phyloP scores from a whole-genome alignment of 2,329 filamentous ascomycete species.

The Fusarium sambucinum region DNA sequence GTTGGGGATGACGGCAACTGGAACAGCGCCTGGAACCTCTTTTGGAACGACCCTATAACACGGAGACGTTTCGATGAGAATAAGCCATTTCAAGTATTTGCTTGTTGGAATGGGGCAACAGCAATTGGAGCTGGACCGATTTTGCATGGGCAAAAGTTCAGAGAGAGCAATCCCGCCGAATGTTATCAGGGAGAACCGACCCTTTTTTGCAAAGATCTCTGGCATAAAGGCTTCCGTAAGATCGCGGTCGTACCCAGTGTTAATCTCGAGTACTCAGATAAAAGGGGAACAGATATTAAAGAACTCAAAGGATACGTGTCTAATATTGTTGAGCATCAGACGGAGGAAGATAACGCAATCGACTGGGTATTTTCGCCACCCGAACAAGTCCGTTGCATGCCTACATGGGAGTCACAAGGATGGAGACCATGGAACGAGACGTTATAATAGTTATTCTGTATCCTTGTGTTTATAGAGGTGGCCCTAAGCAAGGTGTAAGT shows the following conservation, averaged over 20 bases:
- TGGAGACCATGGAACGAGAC: slow-evolving; percentile 56
- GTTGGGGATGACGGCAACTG: slow-evolving; percentile 64
- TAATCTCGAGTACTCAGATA: slow-evolving; percentile 66
- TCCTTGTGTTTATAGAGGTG: too few species aligned
- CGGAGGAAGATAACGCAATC: slow-evolving; percentile 50
- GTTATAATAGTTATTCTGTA: neutral
- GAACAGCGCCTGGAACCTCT: slow-evolving; percentile 63
- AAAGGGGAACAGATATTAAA: slow-evolving; percentile 61
- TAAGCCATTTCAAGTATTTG: slow-evolving; percentile 65
- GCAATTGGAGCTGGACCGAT: slow-evolving; percentile 64
- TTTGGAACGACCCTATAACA: slow-evolving; percentile 55
- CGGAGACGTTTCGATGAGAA: too few species aligned
- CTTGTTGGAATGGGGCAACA: slow-evolving; percentile 71
- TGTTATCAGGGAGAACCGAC: slow-evolving; percentile 67
- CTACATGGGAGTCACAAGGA: slow-evolving; percentile 55
- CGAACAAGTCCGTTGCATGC: slow-evolving; percentile 62
- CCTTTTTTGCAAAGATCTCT: slow-evolving; percentile 69
- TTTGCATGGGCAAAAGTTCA: slow-evolving; percentile 59
- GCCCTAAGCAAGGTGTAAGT: too few species aligned
- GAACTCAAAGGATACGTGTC: slow-evolving; percentile 62
- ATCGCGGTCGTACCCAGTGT: slow-evolving; percentile 69
- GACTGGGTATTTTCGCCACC: slow-evolving; percentile 61
- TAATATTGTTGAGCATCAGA: slow-evolving; percentile 48
- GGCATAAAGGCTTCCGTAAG: slow-evolving; percentile 61
- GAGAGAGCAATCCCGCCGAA: slow-evolving; percentile 55